Conservation (phyloP, 148 eudicot species). For the Nepenthes gracilis region DNA sequence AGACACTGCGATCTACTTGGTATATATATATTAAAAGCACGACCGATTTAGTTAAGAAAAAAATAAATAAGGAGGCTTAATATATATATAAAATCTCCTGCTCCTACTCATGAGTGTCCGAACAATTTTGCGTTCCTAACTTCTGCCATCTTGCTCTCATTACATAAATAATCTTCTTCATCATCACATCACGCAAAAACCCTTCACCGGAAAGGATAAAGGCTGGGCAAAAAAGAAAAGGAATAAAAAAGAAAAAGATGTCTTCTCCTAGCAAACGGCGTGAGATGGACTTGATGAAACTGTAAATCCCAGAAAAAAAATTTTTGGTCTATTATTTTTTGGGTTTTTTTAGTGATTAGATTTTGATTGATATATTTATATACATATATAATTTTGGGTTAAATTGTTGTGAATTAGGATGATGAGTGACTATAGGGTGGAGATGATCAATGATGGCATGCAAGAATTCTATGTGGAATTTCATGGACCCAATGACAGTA, state of each 20-base stretch:
- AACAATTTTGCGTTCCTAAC: too few species aligned
- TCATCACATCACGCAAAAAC: too few species aligned
- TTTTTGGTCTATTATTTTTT: neutral
- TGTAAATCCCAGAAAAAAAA: conserved; percentile 19
- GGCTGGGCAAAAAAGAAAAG: too few species aligned
- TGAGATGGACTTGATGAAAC: conserved; percentile 67
- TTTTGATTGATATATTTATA: conserved; percentile 1
- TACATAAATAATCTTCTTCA: too few species aligned
- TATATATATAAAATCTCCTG: too few species aligned
- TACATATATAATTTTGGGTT: conserved; percentile 1
- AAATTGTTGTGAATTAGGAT: conserved; percentile 27
- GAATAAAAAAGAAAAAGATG: conserved; percentile 14
- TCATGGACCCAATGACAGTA: conserved; percentile 54
- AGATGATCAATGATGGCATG: conserved; percentile 63
- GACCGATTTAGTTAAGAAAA: too few species aligned
- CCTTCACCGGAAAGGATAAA: too few species aligned
- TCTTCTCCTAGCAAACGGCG: conserved; percentile 67
- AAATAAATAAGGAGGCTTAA: too few species aligned
- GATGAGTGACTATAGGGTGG: conserved; percentile 76
- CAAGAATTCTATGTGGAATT: conserved; percentile 59
- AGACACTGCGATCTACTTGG: too few species aligned
- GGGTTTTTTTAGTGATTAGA: neutral
- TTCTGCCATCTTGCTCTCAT: too few species aligned
- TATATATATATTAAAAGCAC: too few species aligned
- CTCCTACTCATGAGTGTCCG: too few species aligned